Evolutionary conservation across 495 filamentous ascomycete genomes (phyloP).

Genomic region (Lophiotrema nucula): DNA sequence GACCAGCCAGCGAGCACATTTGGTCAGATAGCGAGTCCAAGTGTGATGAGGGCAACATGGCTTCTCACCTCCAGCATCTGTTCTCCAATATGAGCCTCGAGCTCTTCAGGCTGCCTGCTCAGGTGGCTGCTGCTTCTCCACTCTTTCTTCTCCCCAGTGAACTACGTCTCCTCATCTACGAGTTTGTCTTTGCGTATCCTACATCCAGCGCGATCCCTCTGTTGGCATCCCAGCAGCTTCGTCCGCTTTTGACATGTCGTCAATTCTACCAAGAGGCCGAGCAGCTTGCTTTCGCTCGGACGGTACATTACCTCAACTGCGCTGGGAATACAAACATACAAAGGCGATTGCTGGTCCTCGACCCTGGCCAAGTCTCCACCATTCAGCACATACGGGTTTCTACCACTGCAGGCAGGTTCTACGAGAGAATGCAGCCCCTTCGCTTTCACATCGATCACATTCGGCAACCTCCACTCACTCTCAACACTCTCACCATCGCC

Average conservation of each 20-base stretch:
- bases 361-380: not conserved
- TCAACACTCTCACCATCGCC: constrained; percentile 17
- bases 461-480: not conserved
- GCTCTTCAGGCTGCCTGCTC: not conserved
- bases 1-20: no score
- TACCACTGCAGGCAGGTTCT: not conserved
- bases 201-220: not conserved
- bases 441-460: constrained; percentile 13
- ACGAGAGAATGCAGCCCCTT: constrained; percentile 2
- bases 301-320: constrained; percentile 11
- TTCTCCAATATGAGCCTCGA: not conserved
- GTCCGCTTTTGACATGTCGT: constrained; percentile 14
- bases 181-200: constrained; percentile 2
- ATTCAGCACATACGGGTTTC: constrained; percentile 4
- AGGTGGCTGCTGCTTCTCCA: not conserved
- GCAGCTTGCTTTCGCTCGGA: constrained; percentile 14
- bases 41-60: no score
- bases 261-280: constrained; percentile 13
- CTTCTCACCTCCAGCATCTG: not conserved
- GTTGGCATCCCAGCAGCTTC: constrained; percentile 3
- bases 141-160: constrained; percentile 1
- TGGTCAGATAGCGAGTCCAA: no score
- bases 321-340: not conserved
- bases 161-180: constrained; percentile 11
- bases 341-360: not conserved